Conservation (phyloP, 345 rosid species). For the Rhodamnia rubescens region DNA sequence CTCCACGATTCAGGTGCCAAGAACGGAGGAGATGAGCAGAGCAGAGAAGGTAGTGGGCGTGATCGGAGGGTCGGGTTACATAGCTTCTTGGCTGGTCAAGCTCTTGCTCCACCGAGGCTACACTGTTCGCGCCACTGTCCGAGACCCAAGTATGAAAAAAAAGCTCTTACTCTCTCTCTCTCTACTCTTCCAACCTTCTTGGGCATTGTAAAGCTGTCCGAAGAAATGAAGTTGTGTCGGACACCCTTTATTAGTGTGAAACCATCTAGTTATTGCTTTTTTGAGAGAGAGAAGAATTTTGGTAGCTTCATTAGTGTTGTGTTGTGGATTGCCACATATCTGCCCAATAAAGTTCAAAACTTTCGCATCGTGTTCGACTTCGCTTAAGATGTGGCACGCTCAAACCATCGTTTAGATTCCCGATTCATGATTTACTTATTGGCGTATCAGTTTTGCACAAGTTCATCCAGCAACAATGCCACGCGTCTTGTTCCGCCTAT, state of each 20-base stretch:
- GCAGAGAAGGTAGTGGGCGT: slow-evolving; percentile 27
- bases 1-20: neutral
- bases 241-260: neutral
- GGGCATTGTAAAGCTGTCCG: neutral
- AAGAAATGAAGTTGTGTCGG: neutral
- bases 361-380: neutral
- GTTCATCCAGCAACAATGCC: neutral
- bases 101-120: slow-evolving; percentile 34
- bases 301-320: neutral
- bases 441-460: neutral
- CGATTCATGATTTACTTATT: neutral
- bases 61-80: slow-evolving; percentile 43
- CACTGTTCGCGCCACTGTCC: slow-evolving; percentile 35
- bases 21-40: neutral
- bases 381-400: neutral
- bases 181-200: neutral
- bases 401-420: neutral
- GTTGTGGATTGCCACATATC: neutral
- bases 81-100: slow-evolving; percentile 48
- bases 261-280: neutral
- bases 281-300: neutral
- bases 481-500: neutral
- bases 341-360: neutral
- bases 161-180: too few species aligned
- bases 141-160: slow-evolving; percentile 10